Evolutionary conservation across 2,329 filamentous ascomycete species (phyloP), one percentile per base, ranked within the genome.

Genomic region (Aspergillus ochraceoroseus): DNA sequence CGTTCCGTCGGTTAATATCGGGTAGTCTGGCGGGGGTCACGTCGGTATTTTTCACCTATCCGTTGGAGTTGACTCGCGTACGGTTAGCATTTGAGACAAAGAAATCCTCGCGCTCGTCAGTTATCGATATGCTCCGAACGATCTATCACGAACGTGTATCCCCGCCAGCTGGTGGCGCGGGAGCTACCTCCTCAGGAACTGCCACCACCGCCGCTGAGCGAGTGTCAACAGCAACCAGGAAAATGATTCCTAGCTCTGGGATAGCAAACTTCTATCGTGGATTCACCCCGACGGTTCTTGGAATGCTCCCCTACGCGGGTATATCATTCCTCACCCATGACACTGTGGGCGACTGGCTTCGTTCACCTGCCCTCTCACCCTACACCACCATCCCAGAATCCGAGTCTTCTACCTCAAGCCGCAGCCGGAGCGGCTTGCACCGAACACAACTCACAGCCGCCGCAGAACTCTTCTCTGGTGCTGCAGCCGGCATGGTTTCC

Each of bases 301-400:
- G 92, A 54, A 98, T 98, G 90, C 71, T 98, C 1, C 92, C 92
- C 0, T 98, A 98, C 59, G 92, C 92, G 1, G 92, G 92, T 55
- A 83, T 94, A 58, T 95, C 88, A 1, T 98, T 98, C 68, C 76
- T 98, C 27, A 94, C 87, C 0, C 92, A 98, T 68, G 92, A 98
- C 64, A 87, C 86, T 3, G 79, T 84, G 27, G 86, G 87, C 46
- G 92, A 98, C 63, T 58, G 92, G 32, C 75, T 98, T 54, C 86
- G 89, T 12, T 74, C 76, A 41, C 81, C 82, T 0, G 49, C 63
- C 1, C 56, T 95, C 5, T 80, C 83, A 3, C 62, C 74, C 31
- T 85, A 87, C 62, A 95, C 90, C 3, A 87, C 85, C 0, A 69
- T 94, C 1, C 79, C 85, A 0, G 71, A 74, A 45, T 63, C 79